Percentiles rank a stretch among this genome's conserved stretches.
phyloP scores from a whole-genome alignment of 148 eudicot species.

The Cornus florida region DNA sequence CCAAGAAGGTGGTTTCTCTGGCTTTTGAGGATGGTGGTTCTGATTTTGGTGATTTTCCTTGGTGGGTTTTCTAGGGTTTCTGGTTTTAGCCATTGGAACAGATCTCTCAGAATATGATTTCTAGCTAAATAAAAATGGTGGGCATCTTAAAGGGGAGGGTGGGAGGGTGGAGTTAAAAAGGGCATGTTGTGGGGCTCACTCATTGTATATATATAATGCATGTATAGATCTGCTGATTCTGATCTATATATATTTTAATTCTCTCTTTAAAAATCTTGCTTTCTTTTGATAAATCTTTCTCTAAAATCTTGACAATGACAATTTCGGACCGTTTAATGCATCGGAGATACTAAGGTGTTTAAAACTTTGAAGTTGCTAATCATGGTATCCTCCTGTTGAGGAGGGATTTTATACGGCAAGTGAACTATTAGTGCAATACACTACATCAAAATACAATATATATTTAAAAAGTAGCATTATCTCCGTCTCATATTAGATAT shows the following conservation, averaged over 20 bases:
- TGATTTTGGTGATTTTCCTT: conserved; percentile 38
- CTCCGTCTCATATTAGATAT: no score
- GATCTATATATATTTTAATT: not conserved
- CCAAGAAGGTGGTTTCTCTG: conserved; percentile 63
- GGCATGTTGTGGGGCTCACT: not conserved
- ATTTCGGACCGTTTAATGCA: not conserved
- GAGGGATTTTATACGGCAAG: no score
- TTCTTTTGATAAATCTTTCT: not conserved
- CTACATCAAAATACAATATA: no score
- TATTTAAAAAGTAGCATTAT: no score
- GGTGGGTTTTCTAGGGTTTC: conserved; percentile 44
- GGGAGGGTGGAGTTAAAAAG: not conserved
- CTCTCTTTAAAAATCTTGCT: not conserved
- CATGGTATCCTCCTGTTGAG: no score
- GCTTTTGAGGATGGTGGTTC: conserved; percentile 12
- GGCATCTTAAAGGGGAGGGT: not conserved
- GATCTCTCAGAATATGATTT: not conserved
- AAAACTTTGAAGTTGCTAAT: no score
- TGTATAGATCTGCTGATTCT: no score
- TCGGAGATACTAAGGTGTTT: not conserved
- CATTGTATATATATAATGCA: not conserved
- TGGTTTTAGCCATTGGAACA: conserved; percentile 61
- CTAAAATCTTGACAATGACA: not conserved
- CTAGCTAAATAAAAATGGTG: not conserved
- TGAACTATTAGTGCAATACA: no score